These are phyloP conservation scores for Penicillium sp. DNA, from an alignment of 2,329 filamentous ascomycete species.

Conservation along the genomic window DNA sequence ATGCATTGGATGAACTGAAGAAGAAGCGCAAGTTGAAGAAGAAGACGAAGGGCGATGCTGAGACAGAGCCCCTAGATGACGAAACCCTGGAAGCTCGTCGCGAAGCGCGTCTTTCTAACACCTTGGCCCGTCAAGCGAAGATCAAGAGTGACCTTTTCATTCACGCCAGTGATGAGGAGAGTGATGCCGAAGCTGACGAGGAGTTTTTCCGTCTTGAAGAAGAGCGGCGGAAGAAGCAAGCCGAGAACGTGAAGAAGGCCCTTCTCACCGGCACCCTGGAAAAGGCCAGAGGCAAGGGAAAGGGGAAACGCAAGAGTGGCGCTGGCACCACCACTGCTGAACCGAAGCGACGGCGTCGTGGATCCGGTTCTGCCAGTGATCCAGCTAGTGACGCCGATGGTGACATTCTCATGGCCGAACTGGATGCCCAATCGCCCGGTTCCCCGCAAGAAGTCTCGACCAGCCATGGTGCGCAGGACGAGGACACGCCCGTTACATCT, in stretches of 20 bases:
- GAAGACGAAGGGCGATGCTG: slow-evolving; percentile 47
- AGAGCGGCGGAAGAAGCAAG: slow-evolving; percentile 59
- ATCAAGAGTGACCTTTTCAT: slow-evolving; percentile 86
- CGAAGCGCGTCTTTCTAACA: slow-evolving; percentile 61
- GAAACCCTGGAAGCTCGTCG: slow-evolving; percentile 60
- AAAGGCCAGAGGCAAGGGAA: slow-evolving; percentile 30
- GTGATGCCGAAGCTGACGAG: slow-evolving; percentile 69
- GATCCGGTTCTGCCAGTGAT: slow-evolving; percentile 16
- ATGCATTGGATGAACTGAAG: slow-evolving; percentile 56
- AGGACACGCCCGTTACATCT: slow-evolving; percentile 27
- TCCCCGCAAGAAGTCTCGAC: slow-evolving; percentile 17
- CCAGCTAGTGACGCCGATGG: slow-evolving; percentile 27
- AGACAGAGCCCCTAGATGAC: slow-evolving; percentile 60
- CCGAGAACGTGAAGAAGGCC: slow-evolving; percentile 49
- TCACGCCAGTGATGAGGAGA: slow-evolving; percentile 81
- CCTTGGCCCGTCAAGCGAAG: slow-evolving; percentile 72
- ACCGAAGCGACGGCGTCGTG: slow-evolving; percentile 32
- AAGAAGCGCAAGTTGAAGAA: slow-evolving; percentile 59
- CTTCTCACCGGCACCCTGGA: slow-evolving; percentile 42
- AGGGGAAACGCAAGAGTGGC: slow-evolving; percentile 32
- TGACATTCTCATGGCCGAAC: slow-evolving; percentile 33
- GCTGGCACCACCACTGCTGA: slow-evolving; percentile 19
- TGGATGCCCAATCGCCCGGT: slow-evolving; percentile 17
- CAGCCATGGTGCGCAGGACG: slow-evolving; percentile 15
- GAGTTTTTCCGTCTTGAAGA: slow-evolving; percentile 79